Evolutionary conservation across 148 eudicot species (phyloP), one percentile per base, ranked within the genome.

Genomic region (Bassia scoparia): DNA sequence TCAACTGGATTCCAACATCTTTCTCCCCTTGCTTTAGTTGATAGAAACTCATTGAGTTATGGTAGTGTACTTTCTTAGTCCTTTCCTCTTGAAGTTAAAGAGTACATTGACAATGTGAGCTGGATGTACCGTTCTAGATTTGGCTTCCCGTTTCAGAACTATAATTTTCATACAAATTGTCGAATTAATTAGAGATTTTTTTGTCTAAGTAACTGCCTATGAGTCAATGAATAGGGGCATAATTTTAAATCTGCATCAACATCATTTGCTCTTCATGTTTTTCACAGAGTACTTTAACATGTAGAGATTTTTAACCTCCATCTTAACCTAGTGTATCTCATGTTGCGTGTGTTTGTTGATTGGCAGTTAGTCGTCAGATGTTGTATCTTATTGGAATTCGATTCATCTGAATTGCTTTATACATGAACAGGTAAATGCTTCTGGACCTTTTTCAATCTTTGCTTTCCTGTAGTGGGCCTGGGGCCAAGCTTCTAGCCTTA

Each of bases 371-470:
- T n/a, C n/a, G n/a, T n/a, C n/a, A n/a, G n/a, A n/a, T n/a, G n/a
- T n/a, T n/a, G n/a, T n/a, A 74, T 56, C 54, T 34, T 60, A 68
- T 33, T 49, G n/a, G n/a, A n/a, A n/a, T n/a, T n/a, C n/a, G n/a
- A 64, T 65, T 67, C 72, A 50, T 53, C 60, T 50, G 59, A 79
- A 65, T 70, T 44, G 72, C 70, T 75, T 55, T n/a, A n/a, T n/a
- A n/a, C n/a, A 79, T 23, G 7, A 64, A 69, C 82, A 74, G 82
- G 82, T 79, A 74, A 34, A n/a, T n/a, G 55, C 62, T 55, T 46
- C 71, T n/a, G n/a, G n/a, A n/a, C n/a, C n/a, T n/a, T n/a, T n/a
- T 50, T 29, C 29, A 55, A 56, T 75, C 66, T 79, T 63, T 15
- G 31, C 60, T 64, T 70, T 64, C 58, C 29, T 37, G 59, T 29